Evolutionary conservation across 768 basidiomycete genomes (phyloP), one percentile per base, ranked within the genome.

Genomic region (Naganishia randhawae): DNA sequence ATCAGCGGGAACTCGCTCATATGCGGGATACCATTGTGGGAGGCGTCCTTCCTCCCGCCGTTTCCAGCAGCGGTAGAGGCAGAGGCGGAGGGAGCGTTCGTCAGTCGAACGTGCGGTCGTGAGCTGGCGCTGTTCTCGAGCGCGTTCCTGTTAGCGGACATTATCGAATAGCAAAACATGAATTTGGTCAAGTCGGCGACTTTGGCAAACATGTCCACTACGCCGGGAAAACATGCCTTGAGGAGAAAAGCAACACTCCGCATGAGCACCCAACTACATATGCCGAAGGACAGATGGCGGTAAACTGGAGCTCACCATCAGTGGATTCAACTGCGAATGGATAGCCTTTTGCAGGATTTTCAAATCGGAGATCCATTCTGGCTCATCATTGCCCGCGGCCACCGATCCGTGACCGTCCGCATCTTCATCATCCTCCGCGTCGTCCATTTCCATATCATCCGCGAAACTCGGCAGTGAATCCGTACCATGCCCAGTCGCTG

Each of bases 161-260:
- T 85, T 75, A 96, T 89, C 22, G 90, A 88, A 80, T 91, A 94
- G 79, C 93, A 94, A 80, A 97, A 99, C 52, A 92, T 83, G 78
- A 99, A 98, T 70, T 87, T 88, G 7, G 92, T 92, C 22, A 88
- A 86, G 71, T 90, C 91, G 3, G 96, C 90, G 63, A 97, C 85
- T 61, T 88, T 86, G n/a, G 96, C 91, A 77, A 99, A 99, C 77
- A 95, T 93, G 80, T 84, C 84, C 50, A 93, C 92, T 35, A 99
- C 93, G 73, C 89, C 91, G 13, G 87, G 81, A 2, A 92, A 91
- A 81, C 95, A 99, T 41, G 92, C 84, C 91, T 94, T 72, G 32
- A 13, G 22, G 35, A 35, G 19, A 0, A n/a, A 45, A 11, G n/a
- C n/a, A n/a, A n/a, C n/a, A n/a, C n/a, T n/a, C n/a, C n/a, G n/a